Base-by-base conservation (phyloP, 805 yeast species). In the Cyberlindnera nakhonratchasimensis region DNA sequence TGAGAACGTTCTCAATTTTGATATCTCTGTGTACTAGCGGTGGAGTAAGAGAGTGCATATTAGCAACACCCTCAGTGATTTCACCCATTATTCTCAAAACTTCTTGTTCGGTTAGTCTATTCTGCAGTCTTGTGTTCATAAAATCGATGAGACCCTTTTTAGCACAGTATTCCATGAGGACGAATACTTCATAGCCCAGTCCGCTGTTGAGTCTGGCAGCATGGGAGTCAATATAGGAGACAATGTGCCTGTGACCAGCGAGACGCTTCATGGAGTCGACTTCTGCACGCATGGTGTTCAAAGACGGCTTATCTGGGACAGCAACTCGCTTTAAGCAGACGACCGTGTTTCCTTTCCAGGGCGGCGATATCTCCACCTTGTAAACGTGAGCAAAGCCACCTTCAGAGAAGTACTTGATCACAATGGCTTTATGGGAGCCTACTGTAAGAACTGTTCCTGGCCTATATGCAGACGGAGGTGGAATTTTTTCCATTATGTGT, bases 301-400 rank as follows among this genome's bases (percentile, higher is more conserved):
- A 71, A 39, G 84, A 85, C 55, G 80, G 76, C 63, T 93, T 93
- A 59, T 84, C 88, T 4, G 97, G 97, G 3, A 93, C 99, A 24
- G 82, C 82, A n/a, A 93, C 98, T 49, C 99, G 75, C 64, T 93
- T 93, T 55, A 93, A 70, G 61, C 98, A 93, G 5, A 91, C 96
- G 11, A 72, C 62, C 42, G 63, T 64, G 37, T 71, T 62, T 16
- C 77, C 79, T 13, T 74, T 69, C 50, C 70, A 77, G 4, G 76
- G 69, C 6, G 89, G 89, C 21, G 74, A 70, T 16, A 85, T 78
- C 35, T 74, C 74, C 47, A 89, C 91, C 14, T 84, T 76, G 62
- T 93, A 93, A 5, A 93, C 96, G 61, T 86, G 95, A 10, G 99
- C 98, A 71, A 87, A 93, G 12, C 99, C 99, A 64, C 93, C 98